phyloP scores from a whole-genome alignment of 2,329 filamentous ascomycete species.

The Aspergillus oerlinghausenensis region DNA sequence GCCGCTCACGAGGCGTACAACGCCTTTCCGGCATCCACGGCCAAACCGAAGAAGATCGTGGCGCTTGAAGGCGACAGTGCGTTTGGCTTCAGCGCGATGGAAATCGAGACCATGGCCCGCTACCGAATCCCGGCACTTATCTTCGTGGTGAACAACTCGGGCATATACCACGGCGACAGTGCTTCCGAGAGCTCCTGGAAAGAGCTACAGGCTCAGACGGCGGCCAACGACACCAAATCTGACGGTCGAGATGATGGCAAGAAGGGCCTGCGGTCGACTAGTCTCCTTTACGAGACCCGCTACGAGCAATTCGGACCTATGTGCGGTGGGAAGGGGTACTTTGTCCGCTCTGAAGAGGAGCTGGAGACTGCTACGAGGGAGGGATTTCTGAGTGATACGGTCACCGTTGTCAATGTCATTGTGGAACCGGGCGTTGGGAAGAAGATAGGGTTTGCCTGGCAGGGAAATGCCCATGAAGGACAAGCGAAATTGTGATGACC shows the following conservation, averaged over 20 bases:
- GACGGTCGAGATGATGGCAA: conserved; percentile 10
- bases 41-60: conserved; percentile 48
- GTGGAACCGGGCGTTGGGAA: conserved; percentile 49
- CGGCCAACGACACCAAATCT: conserved; percentile 23
- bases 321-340: conserved; percentile 51
- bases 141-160: conserved; percentile 54
- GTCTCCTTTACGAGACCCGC: conserved; percentile 50
- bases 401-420: conserved; percentile 53
- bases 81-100: conserved; percentile 53
- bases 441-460: conserved; percentile 36
- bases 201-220: conserved; percentile 41
- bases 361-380: conserved; percentile 47
- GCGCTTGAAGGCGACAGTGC: conserved; percentile 54
- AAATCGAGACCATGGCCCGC: conserved; percentile 54
- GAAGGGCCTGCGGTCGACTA: conserved; percentile 45
- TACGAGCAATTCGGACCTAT: conserved; percentile 54
- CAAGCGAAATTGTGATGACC: conserved; percentile 22
- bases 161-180: conserved; percentile 46
- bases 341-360: conserved; percentile 50
- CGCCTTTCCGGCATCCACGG: conserved; percentile 32
- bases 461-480: conserved; percentile 22
- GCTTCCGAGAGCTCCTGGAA: conserved; percentile 41
- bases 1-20: conserved; percentile 56
- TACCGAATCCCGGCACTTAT: conserved; percentile 53
- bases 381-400: conserved; percentile 45